Evolutionary conservation across 75 land plant species (phyloP), one percentile per base, ranked within the genome.

Genomic region (Pinus taeda): DNA sequence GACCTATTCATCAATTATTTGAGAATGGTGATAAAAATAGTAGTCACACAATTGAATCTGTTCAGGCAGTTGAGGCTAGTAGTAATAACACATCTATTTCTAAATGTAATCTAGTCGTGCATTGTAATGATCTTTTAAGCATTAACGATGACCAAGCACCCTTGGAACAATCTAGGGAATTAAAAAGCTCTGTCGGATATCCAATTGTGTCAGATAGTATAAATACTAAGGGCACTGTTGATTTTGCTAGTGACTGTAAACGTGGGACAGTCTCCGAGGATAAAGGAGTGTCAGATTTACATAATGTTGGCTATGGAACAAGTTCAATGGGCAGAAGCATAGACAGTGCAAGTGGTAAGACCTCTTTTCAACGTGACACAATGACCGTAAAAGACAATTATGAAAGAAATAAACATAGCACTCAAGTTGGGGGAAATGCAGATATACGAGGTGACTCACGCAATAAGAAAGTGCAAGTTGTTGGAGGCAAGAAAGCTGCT

Each of bases 401-500:
- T 39, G 71, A 69, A 37, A 69, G 21, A 37, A 69, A 42, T 42
- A 69, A 69, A 42, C 53, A 39, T 42, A 39, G 37, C 49, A 8
- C 71, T 69, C 33, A 59, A 61, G n/a, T 75, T 64, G 59, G 74
- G 71, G 76, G 69, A 33, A 73, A 73, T 57, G 59, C 30, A 75
- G 83, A 77, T 5, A 4, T 53, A 2, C 77, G 59, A 15, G 13
- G 63, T 24, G 61, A n/a, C 21, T 60, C 62, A 60, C 53, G 8
- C 79, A 6, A 57, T 22, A 59, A 26, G 60, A 64, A 58, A 3
- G 80, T 76, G 83, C 76, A 20, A 42, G 77, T 57, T 60, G 84
- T 60, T 62, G 57, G 70, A 73, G 65, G 33, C 30, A 77, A 77
- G 64, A 81, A 15, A 61, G 33, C 59, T 4, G 57, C 59, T 42